phyloP scores from a whole-genome alignment of 2,329 filamentous ascomycete genomes.

The Trichoderma asperellum region DNA sequence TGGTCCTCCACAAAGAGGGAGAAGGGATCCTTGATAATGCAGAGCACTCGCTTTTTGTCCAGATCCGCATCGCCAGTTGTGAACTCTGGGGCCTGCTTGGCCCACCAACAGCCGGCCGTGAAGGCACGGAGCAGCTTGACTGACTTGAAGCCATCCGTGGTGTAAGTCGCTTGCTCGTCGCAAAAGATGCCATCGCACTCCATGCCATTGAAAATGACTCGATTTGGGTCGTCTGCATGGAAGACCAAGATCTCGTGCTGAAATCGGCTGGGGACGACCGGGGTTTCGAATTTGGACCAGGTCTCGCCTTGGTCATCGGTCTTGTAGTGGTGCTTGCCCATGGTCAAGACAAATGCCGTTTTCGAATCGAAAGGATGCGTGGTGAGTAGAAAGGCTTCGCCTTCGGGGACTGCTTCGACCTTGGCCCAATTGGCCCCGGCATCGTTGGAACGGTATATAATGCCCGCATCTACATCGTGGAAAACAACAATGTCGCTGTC shows the following conservation, averaged over 20 bases:
- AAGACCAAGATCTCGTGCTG: constrained; percentile 65
- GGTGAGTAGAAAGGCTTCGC: constrained; percentile 64
- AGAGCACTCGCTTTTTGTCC: constrained; percentile 74
- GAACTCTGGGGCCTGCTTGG: constrained; percentile 75
- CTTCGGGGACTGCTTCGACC: constrained; percentile 66
- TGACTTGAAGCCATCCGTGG: constrained; percentile 80
- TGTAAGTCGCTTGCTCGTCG: constrained; percentile 70
- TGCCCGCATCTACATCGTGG: constrained; percentile 65
- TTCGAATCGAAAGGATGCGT: constrained; percentile 79
- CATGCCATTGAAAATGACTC: constrained; percentile 82
- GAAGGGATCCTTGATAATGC: constrained; percentile 74
- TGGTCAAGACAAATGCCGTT: constrained; percentile 79
- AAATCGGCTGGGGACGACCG: constrained; percentile 59
- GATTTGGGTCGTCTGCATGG: constrained; percentile 80
- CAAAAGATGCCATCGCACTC: constrained; percentile 68
- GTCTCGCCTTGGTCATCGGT: constrained; percentile 81
- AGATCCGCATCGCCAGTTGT: constrained; percentile 66
- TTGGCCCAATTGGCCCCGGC: constrained; percentile 77
- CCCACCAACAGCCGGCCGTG: constrained; percentile 84
- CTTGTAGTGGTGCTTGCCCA: constrained; percentile 73
- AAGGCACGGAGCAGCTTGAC: constrained; percentile 67
- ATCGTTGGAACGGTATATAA: constrained; percentile 77
- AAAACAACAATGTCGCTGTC: constrained; percentile 82
- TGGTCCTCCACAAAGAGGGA: constrained; percentile 74
- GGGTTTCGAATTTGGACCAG: constrained; percentile 75